These are phyloP conservation scores for Neurospora sp. DNA, from an alignment of 495 filamentous ascomycete genomes.

Conservation along the genomic window DNA sequence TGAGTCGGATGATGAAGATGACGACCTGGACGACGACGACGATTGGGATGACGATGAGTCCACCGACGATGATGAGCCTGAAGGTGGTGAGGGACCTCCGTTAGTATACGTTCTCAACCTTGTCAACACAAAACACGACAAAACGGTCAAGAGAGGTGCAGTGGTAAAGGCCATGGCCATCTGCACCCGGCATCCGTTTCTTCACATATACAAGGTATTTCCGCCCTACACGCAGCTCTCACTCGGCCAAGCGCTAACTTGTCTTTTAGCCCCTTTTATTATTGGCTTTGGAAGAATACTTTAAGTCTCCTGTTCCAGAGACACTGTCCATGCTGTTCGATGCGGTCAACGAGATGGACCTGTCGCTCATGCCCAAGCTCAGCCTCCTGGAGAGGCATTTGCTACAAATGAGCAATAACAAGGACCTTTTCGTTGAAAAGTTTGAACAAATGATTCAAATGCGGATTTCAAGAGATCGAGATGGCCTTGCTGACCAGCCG, in stretches of 20 bases:
- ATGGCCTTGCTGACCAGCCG: conserved; percentile 28
- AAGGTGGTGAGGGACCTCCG: conserved; percentile 69
- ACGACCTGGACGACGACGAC: conserved; percentile 30
- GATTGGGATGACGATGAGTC: conserved; percentile 29
- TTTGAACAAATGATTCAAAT: conserved; percentile 87
- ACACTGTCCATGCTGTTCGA: conserved; percentile 85
- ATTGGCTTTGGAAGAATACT: conserved; percentile 95
- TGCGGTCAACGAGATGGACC: conserved; percentile 91
- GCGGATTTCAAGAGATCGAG: conserved; percentile 44
- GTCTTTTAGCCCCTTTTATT: conserved; percentile 67
- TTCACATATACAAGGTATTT: conserved; percentile 93
- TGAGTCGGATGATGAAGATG: conserved; percentile 36
- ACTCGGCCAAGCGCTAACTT: conserved; percentile 16
- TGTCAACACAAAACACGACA: conserved; percentile 96
- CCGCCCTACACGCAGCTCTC: not conserved
- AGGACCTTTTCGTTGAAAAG: conserved; percentile 95
- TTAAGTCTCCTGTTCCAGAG: conserved; percentile 80
- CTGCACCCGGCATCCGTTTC: conserved; percentile 94
- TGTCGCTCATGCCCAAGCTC: conserved; percentile 84
- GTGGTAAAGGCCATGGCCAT: conserved; percentile 99
- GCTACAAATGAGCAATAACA: conserved; percentile 80
- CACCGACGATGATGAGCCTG: conserved; percentile 55
- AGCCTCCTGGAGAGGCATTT: conserved; percentile 76
- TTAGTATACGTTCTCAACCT: conserved; percentile 95
- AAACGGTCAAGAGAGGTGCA: conserved; percentile 81